These are phyloP conservation scores for Acanthamoeba lenticulata DNA, from an alignment of 208 protist genomes.

Conservation along the genomic window DNA sequence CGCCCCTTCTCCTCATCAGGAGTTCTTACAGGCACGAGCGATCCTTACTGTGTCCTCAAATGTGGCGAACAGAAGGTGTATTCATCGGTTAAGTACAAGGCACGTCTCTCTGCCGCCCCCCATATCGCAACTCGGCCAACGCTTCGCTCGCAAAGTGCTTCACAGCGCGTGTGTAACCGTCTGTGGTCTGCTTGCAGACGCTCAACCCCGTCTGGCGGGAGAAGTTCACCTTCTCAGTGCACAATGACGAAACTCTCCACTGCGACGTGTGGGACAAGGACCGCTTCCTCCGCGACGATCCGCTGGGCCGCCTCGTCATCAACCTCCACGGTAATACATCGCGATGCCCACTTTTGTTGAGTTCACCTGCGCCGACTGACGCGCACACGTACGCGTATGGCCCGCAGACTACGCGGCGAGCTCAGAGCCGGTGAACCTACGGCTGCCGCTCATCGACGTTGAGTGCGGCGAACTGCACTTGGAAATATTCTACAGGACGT, in stretches of 20 bases:
- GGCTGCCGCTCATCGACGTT: background rate
- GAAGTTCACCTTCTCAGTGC: background rate
- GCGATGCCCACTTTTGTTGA: background rate
- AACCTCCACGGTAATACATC: background rate
- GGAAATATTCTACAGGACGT: background rate
- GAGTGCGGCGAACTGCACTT: conserved; percentile 8
- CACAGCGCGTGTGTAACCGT: too few relatives aligned
- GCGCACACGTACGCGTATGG: background rate
- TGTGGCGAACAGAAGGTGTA: too few relatives aligned
- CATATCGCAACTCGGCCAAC: too few relatives aligned
- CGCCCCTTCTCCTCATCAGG: too few relatives aligned
- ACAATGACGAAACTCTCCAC: background rate
- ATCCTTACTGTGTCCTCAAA: too few relatives aligned
- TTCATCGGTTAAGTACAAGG: too few relatives aligned
- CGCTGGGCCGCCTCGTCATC: background rate
- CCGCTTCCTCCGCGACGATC: background rate
- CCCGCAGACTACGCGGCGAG: background rate
- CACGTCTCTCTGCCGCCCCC: too few relatives aligned
- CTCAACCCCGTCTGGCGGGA: conserved; percentile 36
- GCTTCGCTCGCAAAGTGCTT: too few relatives aligned
- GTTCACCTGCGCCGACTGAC: background rate
- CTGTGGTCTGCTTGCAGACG: too few relatives aligned
- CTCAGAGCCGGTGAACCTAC: background rate
- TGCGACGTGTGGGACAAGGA: conserved; percentile 25
- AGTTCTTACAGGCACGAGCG: too few relatives aligned